A percentile compares a stretch with the other conserved stretches of the same genome.
Conservation (phyloP, 805 yeast genomes). For the Kazachstania viticola region DNA sequence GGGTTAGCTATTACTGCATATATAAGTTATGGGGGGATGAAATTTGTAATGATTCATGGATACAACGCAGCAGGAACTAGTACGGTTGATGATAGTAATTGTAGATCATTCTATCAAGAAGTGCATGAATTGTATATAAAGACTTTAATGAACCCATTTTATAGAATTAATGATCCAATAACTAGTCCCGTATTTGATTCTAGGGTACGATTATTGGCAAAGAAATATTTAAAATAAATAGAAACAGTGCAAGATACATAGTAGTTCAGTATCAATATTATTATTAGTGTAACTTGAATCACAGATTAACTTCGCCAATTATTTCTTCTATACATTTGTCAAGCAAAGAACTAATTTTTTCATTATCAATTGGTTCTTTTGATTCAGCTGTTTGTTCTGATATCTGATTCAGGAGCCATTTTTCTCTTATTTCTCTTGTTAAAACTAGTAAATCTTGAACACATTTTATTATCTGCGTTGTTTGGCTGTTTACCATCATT, state of each 20-base stretch:
- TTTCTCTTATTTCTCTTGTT: slow-evolving; percentile 25
- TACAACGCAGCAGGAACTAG: slow-evolving; percentile 8
- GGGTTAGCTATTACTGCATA: slow-evolving; percentile 75
- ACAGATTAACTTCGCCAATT: slow-evolving; percentile 5
- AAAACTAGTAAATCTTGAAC: slow-evolving; percentile 25
- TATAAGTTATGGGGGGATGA: slow-evolving; percentile 78
- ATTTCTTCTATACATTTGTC: slow-evolving; percentile 15
- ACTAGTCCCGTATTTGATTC: slow-evolving; percentile 64
- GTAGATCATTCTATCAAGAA: slow-evolving; percentile 75
- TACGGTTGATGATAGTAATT: slow-evolving; percentile 49
- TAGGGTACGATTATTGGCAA: slow-evolving; percentile 58
- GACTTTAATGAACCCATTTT: slow-evolving; percentile 77
- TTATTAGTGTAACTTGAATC: too few species aligned
- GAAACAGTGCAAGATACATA: neutral
- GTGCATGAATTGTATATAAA: slow-evolving; percentile 82
- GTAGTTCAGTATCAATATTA: neutral
- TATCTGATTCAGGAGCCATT: slow-evolving; percentile 25
- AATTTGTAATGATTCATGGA: slow-evolving; percentile 63
- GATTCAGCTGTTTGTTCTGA: slow-evolving; percentile 10
- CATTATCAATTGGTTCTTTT: slow-evolving; percentile 7
- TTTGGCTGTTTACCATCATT: slow-evolving; percentile 20
- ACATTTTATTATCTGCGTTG: slow-evolving; percentile 24
- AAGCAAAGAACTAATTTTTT: slow-evolving; percentile 11
- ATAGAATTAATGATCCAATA: slow-evolving; percentile 63
- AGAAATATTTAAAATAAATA: slow-evolving; percentile 48